phyloP scores from a whole-genome alignment of 495 filamentous ascomycete genomes.

The Coniosporium apollinis region DNA sequence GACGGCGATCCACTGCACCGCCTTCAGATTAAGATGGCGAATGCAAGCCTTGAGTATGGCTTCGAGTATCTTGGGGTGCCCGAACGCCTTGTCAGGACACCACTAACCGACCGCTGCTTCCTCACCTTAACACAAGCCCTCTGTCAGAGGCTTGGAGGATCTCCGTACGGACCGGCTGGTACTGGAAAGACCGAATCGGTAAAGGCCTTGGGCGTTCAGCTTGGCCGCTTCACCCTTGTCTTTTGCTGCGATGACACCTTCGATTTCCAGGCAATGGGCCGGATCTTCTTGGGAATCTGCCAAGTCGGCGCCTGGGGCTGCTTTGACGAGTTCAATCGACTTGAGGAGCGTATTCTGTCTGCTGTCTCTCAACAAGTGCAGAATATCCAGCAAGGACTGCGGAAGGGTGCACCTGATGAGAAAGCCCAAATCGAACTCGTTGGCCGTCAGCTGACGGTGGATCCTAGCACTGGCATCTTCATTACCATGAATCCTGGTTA shows the following conservation, averaged over 20 bases:
- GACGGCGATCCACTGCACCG: conserved; percentile 71
- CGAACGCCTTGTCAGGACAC: conserved; percentile 87
- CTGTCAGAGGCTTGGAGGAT: conserved; percentile 87
- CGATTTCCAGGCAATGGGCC: conserved; percentile 98
- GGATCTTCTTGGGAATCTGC: conserved; percentile 97
- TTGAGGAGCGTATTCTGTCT: conserved; percentile 92
- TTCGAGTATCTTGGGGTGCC: conserved; percentile 96
- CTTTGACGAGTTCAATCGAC: conserved; percentile 98
- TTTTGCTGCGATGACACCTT: conserved; percentile 99
- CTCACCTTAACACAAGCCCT: conserved; percentile 90
- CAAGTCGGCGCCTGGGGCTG: conserved; percentile 99
- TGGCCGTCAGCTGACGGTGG: conserved; percentile 72
- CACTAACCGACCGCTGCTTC: conserved; percentile 94
- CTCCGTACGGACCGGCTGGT: conserved; percentile 91
- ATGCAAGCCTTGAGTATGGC: conserved; percentile 85
- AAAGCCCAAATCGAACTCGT: conserved; percentile 84
- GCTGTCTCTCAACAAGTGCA: conserved; percentile 98
- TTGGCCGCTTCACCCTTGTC: conserved; percentile 92
- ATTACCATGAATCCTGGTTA: conserved; percentile 99
- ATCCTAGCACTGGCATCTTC: conserved; percentile 90
- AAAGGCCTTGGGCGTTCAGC: conserved; percentile 88
- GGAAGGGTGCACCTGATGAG: conserved; percentile 57
- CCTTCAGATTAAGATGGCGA: conserved; percentile 88
- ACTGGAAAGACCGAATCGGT: conserved; percentile 99
- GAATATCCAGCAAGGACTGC: conserved; percentile 92